Evolutionary conservation across 2,329 filamentous ascomycete species (phyloP).

Genomic region (Pezicula rhizophila): DNA sequence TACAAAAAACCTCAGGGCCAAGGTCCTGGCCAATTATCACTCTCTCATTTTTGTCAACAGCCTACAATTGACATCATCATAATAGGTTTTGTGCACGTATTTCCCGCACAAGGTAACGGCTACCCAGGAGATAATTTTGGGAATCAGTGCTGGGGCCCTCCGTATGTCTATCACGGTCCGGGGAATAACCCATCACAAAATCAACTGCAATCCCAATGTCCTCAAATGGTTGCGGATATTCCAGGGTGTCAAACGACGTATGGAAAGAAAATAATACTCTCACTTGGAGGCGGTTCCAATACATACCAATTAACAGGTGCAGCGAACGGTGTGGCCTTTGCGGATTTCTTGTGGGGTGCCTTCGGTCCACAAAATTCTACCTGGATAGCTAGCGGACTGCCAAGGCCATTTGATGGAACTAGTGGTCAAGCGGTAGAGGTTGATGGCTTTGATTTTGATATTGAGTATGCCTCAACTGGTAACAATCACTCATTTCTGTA

Average conservation of each 20-base stretch:
- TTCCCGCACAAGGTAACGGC: slow-evolving; percentile 33
- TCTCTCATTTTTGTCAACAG: slow-evolving; percentile 29
- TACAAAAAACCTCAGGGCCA: slow-evolving; percentile 26
- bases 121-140: slow-evolving; percentile 33
- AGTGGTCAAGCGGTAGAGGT: slow-evolving; percentile 1
- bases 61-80: slow-evolving; percentile 31
- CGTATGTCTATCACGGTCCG: slow-evolving; percentile 11
- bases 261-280: slow-evolving; percentile 31
- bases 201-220: slow-evolving; percentile 26
- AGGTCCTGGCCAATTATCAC: slow-evolving; percentile 29
- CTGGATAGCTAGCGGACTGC: slow-evolving; percentile 20
- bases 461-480: slow-evolving; percentile 8
- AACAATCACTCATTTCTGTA: background rate
- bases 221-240: slow-evolving; percentile 26
- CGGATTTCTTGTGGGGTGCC: slow-evolving; percentile 29
- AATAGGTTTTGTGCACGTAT: slow-evolving; percentile 32
- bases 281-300: slow-evolving; percentile 23
- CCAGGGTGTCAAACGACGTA: slow-evolving; percentile 26
- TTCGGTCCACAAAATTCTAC: slow-evolving; percentile 27
- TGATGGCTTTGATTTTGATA: slow-evolving; percentile 16
- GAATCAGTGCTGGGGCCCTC: slow-evolving; percentile 30
- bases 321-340: slow-evolving; percentile 26
- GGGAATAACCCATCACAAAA: slow-evolving; percentile 25
- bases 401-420: slow-evolving; percentile 9
- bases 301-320: slow-evolving; percentile 29